Evolutionary conservation across 139 green algal genomes (phyloP), one percentile per base, ranked within the genome.

Genomic region (Astrephomene gubernaculifera): DNA sequence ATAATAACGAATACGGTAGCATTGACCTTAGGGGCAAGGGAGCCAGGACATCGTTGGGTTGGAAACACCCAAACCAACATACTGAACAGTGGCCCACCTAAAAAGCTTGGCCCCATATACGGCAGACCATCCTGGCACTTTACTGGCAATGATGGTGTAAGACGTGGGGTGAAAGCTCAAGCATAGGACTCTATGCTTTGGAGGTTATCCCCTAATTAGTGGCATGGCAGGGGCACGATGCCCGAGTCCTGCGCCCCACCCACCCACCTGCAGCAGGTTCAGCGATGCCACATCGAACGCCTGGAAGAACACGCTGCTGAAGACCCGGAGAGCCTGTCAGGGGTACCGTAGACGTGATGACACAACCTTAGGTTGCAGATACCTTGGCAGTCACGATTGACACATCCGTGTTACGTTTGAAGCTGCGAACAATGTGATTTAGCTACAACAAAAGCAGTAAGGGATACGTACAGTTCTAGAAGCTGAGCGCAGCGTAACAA

Each of bases 251-350:
- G n/a, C n/a, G n/a, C n/a, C n/a, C n/a, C n/a, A n/a, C n/a, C n/a
- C n/a, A 35, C 63, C 9, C 53, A 82, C 70, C 38, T 86, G 68
- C 19, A 89, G 84, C 22, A 89, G 31, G 31, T 63, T 83, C 43
- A 89, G 36, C n/a, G 85, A 89, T 3, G 85, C 70, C 72, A 89
- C 71, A 71, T 89, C 78, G 38, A 86, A 75, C n/a, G 84, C 53
- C 29, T 71, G 36, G 69, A 86, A 87, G 45, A 87, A 87, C 49
- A 87, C 78, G 39, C 45, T 81, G 27, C 33, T 64, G 43, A 75
- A 67, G 5, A 71, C 57, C n/a, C 81, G 68, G 0, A 81, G 53
- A 27, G 72, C 71, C 70, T 74, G 45, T 31, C 36, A n/a, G 10
- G 33, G 61, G 61, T 12, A 17, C 29, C 14, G 19, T 31, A 33